Evolutionary conservation across 164 flowering plant genomes (phyloP).

Genomic region (Houttuynia cordata): DNA sequence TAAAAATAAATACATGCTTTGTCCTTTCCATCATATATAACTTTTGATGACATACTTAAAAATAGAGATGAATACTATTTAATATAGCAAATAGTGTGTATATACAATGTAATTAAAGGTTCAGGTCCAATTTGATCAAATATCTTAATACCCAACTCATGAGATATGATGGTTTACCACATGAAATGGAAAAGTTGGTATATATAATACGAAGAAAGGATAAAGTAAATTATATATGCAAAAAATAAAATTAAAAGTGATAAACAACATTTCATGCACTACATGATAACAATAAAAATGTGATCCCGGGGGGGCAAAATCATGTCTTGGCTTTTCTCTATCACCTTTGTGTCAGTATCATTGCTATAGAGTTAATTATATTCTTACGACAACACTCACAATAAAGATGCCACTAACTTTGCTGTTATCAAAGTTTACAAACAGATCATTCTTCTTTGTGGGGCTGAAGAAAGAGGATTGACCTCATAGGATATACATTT

Average conservation of each 20-base stretch:
- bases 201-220: not conserved
- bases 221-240: not conserved
- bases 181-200: not conserved
- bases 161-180: not conserved
- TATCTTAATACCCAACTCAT: not conserved
- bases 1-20: not conserved
- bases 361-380: no score
- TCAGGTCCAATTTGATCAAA: no score
- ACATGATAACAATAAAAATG: not conserved
- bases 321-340: not conserved
- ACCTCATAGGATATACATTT: no score
- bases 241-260: no score
- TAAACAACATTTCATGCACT: not conserved
- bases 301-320: not conserved
- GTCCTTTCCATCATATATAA: not conserved
- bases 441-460: not conserved
- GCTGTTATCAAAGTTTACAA: not conserved
- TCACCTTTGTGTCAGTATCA: not conserved
- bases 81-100: no score
- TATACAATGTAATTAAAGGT: no score
- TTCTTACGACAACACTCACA: not conserved
- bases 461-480: not conserved
- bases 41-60: not conserved
- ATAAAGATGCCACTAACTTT: not conserved
- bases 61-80: not conserved